Percentiles rank a stretch among this genome's conserved stretches.
Conservation (phyloP, 2,329 filamentous ascomycete genomes). For the Botryotinia convoluta region DNA sequence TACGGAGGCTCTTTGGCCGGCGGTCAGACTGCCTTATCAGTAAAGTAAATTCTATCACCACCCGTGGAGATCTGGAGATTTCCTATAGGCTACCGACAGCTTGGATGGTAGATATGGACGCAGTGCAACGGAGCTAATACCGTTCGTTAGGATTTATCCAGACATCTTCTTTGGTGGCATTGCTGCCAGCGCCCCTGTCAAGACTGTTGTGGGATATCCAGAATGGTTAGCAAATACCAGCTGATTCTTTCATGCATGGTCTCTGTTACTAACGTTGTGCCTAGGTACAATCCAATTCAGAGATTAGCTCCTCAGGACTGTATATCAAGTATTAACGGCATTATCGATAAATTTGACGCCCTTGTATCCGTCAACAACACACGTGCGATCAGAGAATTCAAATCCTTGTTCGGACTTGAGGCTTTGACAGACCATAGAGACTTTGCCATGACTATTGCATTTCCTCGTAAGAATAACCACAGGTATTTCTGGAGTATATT, state of each 20-base stretch:
- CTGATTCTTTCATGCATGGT: background rate
- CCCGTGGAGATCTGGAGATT: background rate
- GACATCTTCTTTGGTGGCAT: constrained; percentile 49
- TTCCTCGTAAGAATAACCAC: constrained; percentile 36
- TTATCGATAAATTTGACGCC: constrained; percentile 49
- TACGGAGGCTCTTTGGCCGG: constrained; percentile 46
- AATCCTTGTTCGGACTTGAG: constrained; percentile 48
- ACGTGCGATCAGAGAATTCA: constrained; percentile 45
- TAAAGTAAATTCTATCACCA: constrained; percentile 37
- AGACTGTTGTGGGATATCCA: constrained; percentile 45
- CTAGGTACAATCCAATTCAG: constrained; percentile 45
- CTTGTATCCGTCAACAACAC: constrained; percentile 45
- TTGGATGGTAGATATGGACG: background rate
- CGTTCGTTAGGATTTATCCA: constrained; percentile 38
- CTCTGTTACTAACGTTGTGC: background rate
- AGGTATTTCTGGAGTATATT: background rate
- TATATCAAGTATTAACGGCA: constrained; percentile 47
- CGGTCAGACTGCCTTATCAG: constrained; percentile 44
- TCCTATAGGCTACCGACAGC: background rate
- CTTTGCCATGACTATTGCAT: constrained; percentile 49
- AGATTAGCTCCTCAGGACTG: constrained; percentile 50
- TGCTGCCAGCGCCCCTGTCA: constrained; percentile 46
- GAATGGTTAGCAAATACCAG: constrained; percentile 42
- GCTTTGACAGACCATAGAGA: constrained; percentile 46
- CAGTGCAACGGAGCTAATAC: constrained; percentile 1